These are phyloP conservation scores for Flaveria bidentis DNA, from an alignment of 129 eudicot species.

Conservation along the genomic window DNA sequence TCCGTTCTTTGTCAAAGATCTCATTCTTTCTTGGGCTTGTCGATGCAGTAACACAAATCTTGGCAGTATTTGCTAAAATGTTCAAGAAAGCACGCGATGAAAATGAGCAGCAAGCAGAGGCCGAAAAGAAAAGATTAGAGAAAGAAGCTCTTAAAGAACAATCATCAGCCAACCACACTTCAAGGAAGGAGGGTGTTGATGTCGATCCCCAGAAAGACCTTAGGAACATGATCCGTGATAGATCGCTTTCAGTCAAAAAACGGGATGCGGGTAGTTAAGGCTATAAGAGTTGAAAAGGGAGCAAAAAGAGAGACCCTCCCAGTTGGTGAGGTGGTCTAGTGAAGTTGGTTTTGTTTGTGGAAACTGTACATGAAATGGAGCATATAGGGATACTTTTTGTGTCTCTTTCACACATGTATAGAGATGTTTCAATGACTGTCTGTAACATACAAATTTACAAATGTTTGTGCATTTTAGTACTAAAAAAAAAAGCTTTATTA, in stretches of 20 bases:
- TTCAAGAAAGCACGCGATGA: slow-evolving; percentile 92
- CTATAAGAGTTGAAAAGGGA: slow-evolving; percentile 8
- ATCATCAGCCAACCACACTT: slow-evolving; percentile 43
- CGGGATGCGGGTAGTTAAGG: slow-evolving; percentile 25
- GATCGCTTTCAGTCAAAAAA: slow-evolving; percentile 37
- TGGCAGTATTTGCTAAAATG: slow-evolving; percentile 79
- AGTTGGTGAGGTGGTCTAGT: neutral
- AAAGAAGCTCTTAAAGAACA: slow-evolving; percentile 89
- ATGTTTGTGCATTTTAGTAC: neutral
- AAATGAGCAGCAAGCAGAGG: slow-evolving; percentile 85
- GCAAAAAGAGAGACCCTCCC: neutral
- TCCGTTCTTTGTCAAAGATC: neutral
- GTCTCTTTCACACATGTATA: slow-evolving; percentile 24
- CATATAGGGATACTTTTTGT: slow-evolving; percentile 3
- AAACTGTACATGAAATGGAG: slow-evolving; percentile 20
- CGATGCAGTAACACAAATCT: slow-evolving; percentile 80
- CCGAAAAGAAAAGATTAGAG: slow-evolving; percentile 89
- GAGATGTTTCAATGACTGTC: slow-evolving; percentile 6
- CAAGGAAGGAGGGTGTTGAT: slow-evolving; percentile 44
- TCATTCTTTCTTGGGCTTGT: slow-evolving; percentile 26
- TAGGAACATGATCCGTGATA: slow-evolving; percentile 48
- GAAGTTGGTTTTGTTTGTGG: slow-evolving; percentile 25
- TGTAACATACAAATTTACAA: neutral
- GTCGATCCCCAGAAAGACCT: slow-evolving; percentile 44
- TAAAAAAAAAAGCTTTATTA: neutral